Base-by-base conservation (phyloP, 1,284 basidiomycete genomes). In the Ustilago shanxiensis region DNA sequence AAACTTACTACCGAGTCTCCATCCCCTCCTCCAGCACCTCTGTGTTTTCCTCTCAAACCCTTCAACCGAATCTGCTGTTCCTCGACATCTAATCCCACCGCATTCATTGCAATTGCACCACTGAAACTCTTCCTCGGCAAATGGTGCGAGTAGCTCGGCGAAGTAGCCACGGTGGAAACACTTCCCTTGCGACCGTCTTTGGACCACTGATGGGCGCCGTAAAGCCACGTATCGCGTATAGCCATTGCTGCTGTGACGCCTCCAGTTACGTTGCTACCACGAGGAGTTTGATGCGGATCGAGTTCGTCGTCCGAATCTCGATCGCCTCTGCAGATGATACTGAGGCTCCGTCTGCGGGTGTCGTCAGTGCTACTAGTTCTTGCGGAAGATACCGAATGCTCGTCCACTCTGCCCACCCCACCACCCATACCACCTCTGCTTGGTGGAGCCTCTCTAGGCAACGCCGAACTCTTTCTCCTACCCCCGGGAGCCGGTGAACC, bases 181-280 rank as follows among this genome's bases (percentile, higher is more conserved):
- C 59, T 62, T 7, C 63, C 70, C 18, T 73, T 68, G 14, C 66
- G n/a, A 5, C 60, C 65, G 20, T 73, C 66, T 2, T 24, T 26
- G 13, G n/a, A 33, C 37, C 53, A 73, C 28, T 68, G 71, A 8
- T 73, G 66, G 5, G 58, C 24, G 14, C 26, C 28, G 54, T 68
- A 65, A 47, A 74, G 14, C 72, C 72, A 74, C 0, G 72, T 66
- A 49, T 74, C 66, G 14, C 65, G n/a, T 4, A 73, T 73, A n/a
- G 69, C 69, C 69, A 72, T 72, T 3, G 69, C 69, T 31, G 63
- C 69, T 3, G 69, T 72, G 0, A 56, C 24, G 9, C 52, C 22
- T 14, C 14, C 9, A 10, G 2, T 39, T 28, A 28, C 29, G 28
- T 11, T 53, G 51, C 51, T 53, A 8, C 1, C 0, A 11, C 31